Conservation (phyloP, 129 eudicot genomes). For the Flaveria bidentis region DNA sequence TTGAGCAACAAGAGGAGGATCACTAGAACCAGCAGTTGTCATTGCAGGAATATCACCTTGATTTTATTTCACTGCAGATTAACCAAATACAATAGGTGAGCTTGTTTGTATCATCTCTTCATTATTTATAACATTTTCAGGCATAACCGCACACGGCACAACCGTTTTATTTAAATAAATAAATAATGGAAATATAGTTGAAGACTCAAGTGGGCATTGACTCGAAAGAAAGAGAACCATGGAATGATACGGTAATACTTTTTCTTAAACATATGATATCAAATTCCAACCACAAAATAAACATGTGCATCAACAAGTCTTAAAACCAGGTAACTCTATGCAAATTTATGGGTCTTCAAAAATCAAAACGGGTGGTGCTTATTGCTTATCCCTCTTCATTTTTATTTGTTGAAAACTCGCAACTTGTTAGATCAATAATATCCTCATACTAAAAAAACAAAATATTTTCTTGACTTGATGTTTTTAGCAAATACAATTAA, state of each 20-base stretch:
- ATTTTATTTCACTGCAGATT: slow-evolving; percentile 21
- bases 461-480: no score
- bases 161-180: no score
- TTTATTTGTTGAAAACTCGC: no score
- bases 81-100: not conserved
- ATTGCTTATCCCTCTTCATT: no score
- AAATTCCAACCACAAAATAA: slow-evolving; percentile 19
- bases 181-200: not conserved
- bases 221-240: slow-evolving; percentile 14
- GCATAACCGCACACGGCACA: no score
- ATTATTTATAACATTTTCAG: no score
- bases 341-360: not conserved
- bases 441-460: no score
- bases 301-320: not conserved
- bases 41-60: slow-evolving; percentile 25
- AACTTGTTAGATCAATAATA: no score
- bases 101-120: no score
- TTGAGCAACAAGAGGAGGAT: slow-evolving; percentile 42
- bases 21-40: slow-evolving; percentile 27
- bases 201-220: slow-evolving; percentile 16
- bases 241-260: not conserved
- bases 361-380: no score
- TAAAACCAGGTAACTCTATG: not conserved
- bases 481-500: no score
- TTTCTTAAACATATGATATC: not conserved